Evolutionary conservation across 2,329 filamentous ascomycete species (phyloP).

Genomic region (Colletotrichum endophyticum): DNA sequence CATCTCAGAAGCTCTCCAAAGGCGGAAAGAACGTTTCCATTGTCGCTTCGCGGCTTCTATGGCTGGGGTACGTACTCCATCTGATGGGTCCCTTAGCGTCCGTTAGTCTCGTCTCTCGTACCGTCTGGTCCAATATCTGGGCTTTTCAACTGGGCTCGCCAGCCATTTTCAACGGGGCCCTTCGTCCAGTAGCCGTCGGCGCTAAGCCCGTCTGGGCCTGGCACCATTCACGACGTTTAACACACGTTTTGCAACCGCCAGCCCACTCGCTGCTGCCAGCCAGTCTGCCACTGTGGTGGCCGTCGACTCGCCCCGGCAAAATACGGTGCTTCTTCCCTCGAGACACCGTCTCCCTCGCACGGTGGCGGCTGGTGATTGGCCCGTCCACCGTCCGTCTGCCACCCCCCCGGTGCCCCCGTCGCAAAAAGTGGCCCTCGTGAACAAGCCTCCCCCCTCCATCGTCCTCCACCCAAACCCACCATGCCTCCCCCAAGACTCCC

Average conservation of each 20-base stretch:
- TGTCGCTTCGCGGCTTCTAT: constrained; percentile 17
- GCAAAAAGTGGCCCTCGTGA: constrained; percentile 17
- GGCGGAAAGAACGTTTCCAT: constrained; percentile 22
- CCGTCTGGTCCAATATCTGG: neutral
- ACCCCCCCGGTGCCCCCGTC: neutral
- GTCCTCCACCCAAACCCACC: neutral
- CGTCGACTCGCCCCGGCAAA: constrained; percentile 2
- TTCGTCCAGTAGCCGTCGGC: neutral
- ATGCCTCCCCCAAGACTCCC: neutral
- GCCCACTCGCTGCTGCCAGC: neutral
- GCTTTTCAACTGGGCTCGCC: neutral
- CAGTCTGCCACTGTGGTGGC: neutral
- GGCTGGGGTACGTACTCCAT: neutral
- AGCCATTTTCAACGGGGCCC: neutral
- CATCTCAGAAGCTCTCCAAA: constrained; percentile 9
- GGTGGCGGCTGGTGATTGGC: constrained; percentile 23
- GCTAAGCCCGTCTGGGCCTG: neutral
- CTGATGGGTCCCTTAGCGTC: neutral
- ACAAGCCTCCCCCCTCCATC: constrained; percentile 5
- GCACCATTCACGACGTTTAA: neutral
- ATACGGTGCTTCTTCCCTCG: constrained; percentile 11
- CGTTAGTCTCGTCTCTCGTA: neutral
- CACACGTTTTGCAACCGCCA: constrained; percentile 11
- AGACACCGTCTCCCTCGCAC: constrained; percentile 6
- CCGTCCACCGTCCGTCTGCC: neutral